phyloP scores from a whole-genome alignment of 208 protist genomes.

The Leptomonas seymouri region DNA sequence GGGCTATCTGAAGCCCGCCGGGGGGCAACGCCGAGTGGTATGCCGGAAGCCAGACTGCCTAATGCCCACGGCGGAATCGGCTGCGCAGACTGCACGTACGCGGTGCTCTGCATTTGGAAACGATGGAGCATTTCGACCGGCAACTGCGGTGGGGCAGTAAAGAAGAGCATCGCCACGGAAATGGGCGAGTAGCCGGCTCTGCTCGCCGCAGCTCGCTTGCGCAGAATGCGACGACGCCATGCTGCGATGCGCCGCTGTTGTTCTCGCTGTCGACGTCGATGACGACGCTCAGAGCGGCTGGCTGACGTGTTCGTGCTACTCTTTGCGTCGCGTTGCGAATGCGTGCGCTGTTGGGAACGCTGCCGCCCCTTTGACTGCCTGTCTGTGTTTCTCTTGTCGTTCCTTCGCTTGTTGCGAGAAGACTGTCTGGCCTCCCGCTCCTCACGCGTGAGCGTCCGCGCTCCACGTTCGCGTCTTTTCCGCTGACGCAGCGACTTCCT shows the following conservation, averaged over 20 bases:
- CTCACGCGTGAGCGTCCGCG: not conserved
- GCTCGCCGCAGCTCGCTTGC: conserved; percentile 14
- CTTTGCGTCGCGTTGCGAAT: not conserved
- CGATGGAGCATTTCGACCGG: conserved; percentile 11
- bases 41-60: not conserved
- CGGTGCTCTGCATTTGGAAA: conserved; percentile 1
- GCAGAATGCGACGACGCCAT: conserved; percentile 9
- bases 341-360: not conserved
- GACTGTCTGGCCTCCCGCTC: conserved; percentile 6
- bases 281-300: not conserved
- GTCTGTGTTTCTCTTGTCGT: not conserved
- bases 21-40: not conserved
- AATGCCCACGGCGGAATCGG: conserved; percentile 25
- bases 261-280: conserved; percentile 1
- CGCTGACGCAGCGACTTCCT: not conserved
- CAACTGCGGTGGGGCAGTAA: conserved; percentile 21
- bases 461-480: not conserved
- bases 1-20: not conserved
- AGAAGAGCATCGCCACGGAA: conserved; percentile 27
- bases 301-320: not conserved
- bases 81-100: not conserved
- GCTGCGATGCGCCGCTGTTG: conserved; percentile 9
- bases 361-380: not conserved
- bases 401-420: not conserved
- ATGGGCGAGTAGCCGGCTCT: conserved; percentile 20